These are phyloP conservation scores for Glonium stellatum DNA, from an alignment of 495 filamentous ascomycete species.

Conservation along the genomic window DNA sequence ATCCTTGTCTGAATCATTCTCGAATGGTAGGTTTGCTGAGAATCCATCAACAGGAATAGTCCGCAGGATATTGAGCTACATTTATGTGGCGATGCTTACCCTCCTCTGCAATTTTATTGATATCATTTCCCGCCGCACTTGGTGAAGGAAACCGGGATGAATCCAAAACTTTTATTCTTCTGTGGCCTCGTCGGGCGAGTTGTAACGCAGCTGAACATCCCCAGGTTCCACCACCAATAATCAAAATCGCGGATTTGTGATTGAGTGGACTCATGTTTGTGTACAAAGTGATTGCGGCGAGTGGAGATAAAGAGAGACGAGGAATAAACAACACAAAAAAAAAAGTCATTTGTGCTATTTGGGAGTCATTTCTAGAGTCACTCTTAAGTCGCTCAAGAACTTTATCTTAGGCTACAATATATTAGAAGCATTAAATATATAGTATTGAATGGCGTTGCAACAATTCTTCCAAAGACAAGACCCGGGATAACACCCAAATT, in stretches of 20 bases:
- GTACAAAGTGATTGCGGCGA: no score
- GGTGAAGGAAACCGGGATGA: constrained; percentile 41
- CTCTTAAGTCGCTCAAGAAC: no score
- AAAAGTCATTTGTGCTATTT: no score
- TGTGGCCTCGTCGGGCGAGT: constrained; percentile 44
- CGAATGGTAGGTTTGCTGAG: constrained; percentile 14
- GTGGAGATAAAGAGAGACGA: no score
- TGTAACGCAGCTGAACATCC: constrained; percentile 46
- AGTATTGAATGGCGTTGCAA: no score
- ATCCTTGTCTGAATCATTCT: constrained; percentile 31
- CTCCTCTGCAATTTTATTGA: constrained; percentile 54
- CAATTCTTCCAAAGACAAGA: no score
- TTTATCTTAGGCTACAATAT: no score
- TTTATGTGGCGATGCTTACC: constrained; percentile 24
- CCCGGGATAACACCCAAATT: no score
- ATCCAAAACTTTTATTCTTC: constrained; percentile 44
- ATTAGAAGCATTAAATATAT: no score
- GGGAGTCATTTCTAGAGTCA: no score
- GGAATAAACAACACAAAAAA: no score
- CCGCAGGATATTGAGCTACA: neutral
- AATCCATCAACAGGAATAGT: neutral
- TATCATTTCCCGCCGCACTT: constrained; percentile 47
- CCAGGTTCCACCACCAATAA: constrained; percentile 48
- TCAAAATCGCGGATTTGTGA: constrained; percentile 34
- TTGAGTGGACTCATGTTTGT: neutral